phyloP scores from a whole-genome alignment of 495 filamentous ascomycete genomes.

The Trypethelium eluteriae region DNA sequence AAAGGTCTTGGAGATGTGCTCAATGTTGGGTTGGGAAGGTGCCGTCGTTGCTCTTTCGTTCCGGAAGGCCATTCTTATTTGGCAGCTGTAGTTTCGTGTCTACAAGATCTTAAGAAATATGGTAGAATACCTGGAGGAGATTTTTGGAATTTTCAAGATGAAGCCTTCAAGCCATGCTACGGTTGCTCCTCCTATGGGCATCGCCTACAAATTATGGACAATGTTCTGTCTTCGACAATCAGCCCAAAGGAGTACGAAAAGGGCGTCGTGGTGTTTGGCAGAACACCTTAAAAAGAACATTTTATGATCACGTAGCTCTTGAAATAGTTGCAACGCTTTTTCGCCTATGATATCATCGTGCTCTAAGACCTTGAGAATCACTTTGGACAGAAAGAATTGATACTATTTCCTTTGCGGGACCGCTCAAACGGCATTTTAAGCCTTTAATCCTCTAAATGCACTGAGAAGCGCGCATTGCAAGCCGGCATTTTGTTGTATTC shows the following conservation, averaged over 20 bases:
- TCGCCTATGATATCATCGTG: too few species aligned
- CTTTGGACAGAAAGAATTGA: too few species aligned
- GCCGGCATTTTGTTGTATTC: too few species aligned
- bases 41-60: not conserved
- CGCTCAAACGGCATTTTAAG: too few species aligned
- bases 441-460: too few species aligned
- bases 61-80: not conserved
- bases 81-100: not conserved
- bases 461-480: too few species aligned
- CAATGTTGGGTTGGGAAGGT: not conserved
- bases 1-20: not conserved
- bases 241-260: not conserved
- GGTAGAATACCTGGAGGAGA: not conserved
- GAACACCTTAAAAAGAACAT: not conserved
- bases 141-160: not conserved
- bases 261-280: not conserved
- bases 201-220: not conserved
- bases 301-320: too few species aligned
- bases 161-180: not conserved
- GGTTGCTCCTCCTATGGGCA: not conserved
- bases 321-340: too few species aligned
- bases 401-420: too few species aligned
- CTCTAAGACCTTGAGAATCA: too few species aligned
- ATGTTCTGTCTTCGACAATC: not conserved
- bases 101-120: not conserved